Conservation (phyloP, 805 yeast genomes). For the Candida silvatica region DNA sequence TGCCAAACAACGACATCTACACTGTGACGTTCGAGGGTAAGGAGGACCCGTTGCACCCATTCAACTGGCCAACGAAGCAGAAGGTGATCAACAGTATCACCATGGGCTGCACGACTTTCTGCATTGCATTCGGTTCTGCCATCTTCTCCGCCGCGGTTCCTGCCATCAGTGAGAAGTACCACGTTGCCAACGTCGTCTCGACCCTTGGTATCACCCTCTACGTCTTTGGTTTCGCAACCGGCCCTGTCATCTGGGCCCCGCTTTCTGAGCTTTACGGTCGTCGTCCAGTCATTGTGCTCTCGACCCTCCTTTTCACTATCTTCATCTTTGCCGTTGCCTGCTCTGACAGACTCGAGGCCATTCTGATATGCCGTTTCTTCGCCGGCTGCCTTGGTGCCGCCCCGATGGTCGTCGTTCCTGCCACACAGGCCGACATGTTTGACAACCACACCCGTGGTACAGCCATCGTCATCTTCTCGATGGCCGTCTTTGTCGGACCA, state of each 20-base stretch:
- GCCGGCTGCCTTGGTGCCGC: constrained; percentile 81
- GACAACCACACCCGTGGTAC: constrained; percentile 59
- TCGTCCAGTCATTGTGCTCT: constrained; percentile 46
- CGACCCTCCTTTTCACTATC: constrained; percentile 45
- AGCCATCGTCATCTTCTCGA: constrained; percentile 63
- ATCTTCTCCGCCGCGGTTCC: constrained; percentile 58
- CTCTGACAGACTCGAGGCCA: constrained; percentile 71
- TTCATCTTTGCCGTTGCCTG: constrained; percentile 71
- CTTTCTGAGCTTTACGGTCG: constrained; percentile 71
- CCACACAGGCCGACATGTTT: constrained; percentile 78
- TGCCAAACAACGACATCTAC: constrained; percentile 41
- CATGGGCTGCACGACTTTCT: constrained; percentile 40
- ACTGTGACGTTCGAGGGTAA: constrained; percentile 72
- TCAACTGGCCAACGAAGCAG: constrained; percentile 54
- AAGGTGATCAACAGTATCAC: constrained; percentile 37
- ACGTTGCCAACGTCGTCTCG: constrained; percentile 60
- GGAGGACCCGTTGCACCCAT: constrained; percentile 72
- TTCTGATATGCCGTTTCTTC: constrained; percentile 70
- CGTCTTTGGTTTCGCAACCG: constrained; percentile 90
- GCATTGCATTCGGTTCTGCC: constrained; percentile 75
- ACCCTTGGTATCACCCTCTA: constrained; percentile 70
- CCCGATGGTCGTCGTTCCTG: constrained; percentile 80
- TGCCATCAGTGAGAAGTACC: constrained; percentile 40
- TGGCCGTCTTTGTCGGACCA: constrained; percentile 75
- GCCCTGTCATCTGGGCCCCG: constrained; percentile 90